Percentiles rank a stretch among this genome's conserved stretches.
These are phyloP conservation scores for Eimeria necatrix DNA, from an alignment of 169 alveolate species.

Conservation along the genomic window DNA sequence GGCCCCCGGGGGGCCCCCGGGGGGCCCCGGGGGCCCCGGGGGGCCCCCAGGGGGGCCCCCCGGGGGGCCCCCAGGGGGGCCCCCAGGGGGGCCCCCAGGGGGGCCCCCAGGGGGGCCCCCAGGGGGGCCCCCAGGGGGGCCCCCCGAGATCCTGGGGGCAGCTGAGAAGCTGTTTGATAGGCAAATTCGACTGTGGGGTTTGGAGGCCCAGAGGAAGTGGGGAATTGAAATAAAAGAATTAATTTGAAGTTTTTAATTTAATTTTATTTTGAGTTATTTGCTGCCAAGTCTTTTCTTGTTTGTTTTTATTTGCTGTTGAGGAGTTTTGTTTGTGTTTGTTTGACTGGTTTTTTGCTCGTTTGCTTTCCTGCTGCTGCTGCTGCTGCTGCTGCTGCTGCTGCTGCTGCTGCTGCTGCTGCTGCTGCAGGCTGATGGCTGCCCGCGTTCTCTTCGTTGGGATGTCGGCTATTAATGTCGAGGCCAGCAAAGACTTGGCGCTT, in stretches of 20 bases:
- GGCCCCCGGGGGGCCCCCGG: background rate
- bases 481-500: slow-evolving; percentile 78
- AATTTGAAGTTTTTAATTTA: no score
- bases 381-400: background rate
- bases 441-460: slow-evolving; percentile 81
- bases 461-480: slow-evolving; percentile 82
- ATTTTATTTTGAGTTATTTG: no score
- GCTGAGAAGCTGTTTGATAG: slow-evolving; percentile 80
- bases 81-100: no score
- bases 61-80: no score
- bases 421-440: slow-evolving; percentile 77
- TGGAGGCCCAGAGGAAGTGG: slow-evolving; percentile 83
- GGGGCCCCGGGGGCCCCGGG: background rate
- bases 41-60: no score
- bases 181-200: slow-evolving; percentile 86
- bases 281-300: no score
- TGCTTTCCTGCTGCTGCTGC: background rate
- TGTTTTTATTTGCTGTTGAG: background rate
- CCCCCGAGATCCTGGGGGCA: background rate
- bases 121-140: background rate
- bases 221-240: background rate
- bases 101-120: no score
- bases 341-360: background rate
- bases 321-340: background rate
- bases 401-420: background rate